These are phyloP conservation scores for Penicillium sumatraense DNA, from an alignment of 2,329 filamentous ascomycete genomes.

Conservation along the genomic window DNA sequence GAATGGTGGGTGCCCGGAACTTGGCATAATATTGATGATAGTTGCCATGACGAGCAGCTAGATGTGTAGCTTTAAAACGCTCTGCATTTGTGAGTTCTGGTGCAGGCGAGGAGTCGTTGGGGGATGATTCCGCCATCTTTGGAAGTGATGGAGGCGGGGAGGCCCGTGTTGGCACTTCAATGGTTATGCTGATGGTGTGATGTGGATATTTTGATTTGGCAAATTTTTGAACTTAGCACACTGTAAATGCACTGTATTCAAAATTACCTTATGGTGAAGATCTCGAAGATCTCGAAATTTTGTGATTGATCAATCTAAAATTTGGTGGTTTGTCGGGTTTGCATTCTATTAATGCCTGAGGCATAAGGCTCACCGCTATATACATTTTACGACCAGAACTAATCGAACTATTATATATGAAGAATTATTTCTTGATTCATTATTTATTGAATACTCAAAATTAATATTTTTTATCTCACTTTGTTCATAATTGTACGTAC, in stretches of 20 bases:
- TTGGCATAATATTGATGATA: constrained; percentile 32
- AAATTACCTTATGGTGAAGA: constrained; percentile 7
- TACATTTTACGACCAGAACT: no score
- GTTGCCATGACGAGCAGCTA: constrained; percentile 31
- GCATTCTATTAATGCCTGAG: constrained; percentile 15
- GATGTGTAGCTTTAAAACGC: constrained; percentile 32
- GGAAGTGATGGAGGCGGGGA: constrained; percentile 9
- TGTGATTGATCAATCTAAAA: constrained; percentile 5
- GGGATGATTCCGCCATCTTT: constrained; percentile 26
- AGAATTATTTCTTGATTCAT: no score
- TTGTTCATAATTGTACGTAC: no score
- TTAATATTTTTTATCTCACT: no score
- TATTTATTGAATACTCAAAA: no score
- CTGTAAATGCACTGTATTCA: constrained; percentile 10
- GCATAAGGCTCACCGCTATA: no score
- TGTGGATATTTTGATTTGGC: constrained; percentile 13
- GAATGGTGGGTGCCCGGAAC: constrained; percentile 28
- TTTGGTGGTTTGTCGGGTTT: constrained; percentile 10
- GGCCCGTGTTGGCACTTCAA: constrained; percentile 9
- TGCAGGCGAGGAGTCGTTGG: constrained; percentile 12
- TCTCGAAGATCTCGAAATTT: constrained; percentile 11
- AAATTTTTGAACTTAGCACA: constrained; percentile 15
- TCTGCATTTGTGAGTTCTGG: constrained; percentile 29
- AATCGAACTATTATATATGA: no score
- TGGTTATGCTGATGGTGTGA: no score